Evolutionary conservation across 2,329 filamentous ascomycete species (phyloP).

Genomic region (Dactylonectria macrodidyma): DNA sequence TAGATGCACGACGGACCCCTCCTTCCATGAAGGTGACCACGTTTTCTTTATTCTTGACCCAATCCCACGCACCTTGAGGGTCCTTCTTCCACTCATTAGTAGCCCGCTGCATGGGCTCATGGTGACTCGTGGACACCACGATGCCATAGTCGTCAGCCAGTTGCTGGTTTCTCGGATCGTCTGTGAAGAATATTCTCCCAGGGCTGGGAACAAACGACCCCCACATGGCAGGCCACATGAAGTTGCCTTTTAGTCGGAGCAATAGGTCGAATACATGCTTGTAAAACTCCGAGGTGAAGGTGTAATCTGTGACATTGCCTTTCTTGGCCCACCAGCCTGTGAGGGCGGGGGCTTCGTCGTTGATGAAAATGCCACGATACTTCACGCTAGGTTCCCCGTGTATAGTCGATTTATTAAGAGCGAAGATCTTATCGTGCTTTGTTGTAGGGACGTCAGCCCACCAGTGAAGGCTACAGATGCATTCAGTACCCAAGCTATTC

Average conservation of each 20-base stretch:
- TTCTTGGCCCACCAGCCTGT: slow-evolving; percentile 72
- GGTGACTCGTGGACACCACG: slow-evolving; percentile 75
- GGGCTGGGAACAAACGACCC: slow-evolving; percentile 56
- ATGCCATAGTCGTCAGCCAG: slow-evolving; percentile 77
- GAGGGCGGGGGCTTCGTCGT: slow-evolving; percentile 78
- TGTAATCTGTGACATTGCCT: slow-evolving; percentile 55
- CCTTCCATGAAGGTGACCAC: slow-evolving; percentile 71
- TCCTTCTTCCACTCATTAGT: slow-evolving; percentile 63
- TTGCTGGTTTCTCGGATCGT: slow-evolving; percentile 77
- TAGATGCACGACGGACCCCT: slow-evolving; percentile 68
- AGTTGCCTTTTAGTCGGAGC: slow-evolving; percentile 67
- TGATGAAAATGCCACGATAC: slow-evolving; percentile 80
- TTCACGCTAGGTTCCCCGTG: slow-evolving; percentile 75
- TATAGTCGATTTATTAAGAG: slow-evolving; percentile 66
- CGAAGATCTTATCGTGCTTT: slow-evolving; percentile 62
- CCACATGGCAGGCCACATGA: slow-evolving; percentile 82
- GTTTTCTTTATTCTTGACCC: slow-evolving; percentile 68
- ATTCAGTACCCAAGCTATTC: slow-evolving; percentile 20
- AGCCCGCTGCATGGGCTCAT: slow-evolving; percentile 75
- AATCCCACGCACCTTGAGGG: slow-evolving; percentile 69
- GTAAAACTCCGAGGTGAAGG: slow-evolving; percentile 75
- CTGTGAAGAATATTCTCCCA: slow-evolving; percentile 76
- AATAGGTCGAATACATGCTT: slow-evolving; percentile 73
- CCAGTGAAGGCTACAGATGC: slow-evolving; percentile 63
- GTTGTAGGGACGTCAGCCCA: background rate